Evolutionary conservation across 495 filamentous ascomycete species (phyloP).

Genomic region (Neurospora sp.): DNA sequence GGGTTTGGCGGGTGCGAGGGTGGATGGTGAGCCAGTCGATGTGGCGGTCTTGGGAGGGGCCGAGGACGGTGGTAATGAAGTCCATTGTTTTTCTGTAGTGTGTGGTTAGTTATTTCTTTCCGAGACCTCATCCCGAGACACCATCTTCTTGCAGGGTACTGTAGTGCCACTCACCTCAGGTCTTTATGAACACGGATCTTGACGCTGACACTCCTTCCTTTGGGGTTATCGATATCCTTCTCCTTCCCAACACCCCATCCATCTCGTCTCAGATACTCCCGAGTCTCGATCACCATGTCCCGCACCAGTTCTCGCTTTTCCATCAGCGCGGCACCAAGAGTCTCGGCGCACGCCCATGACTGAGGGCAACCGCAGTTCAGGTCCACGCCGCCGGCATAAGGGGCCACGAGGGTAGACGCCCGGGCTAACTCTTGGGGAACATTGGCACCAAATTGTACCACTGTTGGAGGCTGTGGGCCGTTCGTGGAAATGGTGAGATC

Average conservation of each 20-base stretch:
- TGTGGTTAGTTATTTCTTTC: neutral
- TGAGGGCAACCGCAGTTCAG: conserved; percentile 64
- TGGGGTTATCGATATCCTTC: conserved; percentile 19
- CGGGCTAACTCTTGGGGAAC: conserved; percentile 46
- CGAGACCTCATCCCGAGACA: neutral
- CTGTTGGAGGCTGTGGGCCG: conserved; percentile 44
- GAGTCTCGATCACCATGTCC: conserved; percentile 45
- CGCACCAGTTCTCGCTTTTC: conserved; percentile 46
- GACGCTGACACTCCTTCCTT: conserved; percentile 44
- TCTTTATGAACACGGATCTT: conserved; percentile 59
- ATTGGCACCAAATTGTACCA: conserved; percentile 54
- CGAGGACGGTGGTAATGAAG: conserved; percentile 40
- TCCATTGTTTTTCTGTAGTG: conserved; percentile 32
- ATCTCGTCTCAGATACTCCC: conserved; percentile 30
- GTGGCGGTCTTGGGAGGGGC: conserved; percentile 31
- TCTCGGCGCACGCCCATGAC: conserved; percentile 54
- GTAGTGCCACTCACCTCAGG: conserved; percentile 28
- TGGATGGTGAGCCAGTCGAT: conserved; percentile 58
- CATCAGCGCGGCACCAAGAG: conserved; percentile 55
- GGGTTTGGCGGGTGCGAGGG: conserved; percentile 45
- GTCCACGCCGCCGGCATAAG: conserved; percentile 52
- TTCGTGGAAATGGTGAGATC: conserved; percentile 32
- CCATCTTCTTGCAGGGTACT: neutral
- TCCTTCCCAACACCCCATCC: conserved; percentile 34
- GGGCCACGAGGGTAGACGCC: conserved; percentile 48